These are phyloP conservation scores for Eimeria brunetti DNA, from an alignment of 169 alveolate species.

Conservation along the genomic window DNA sequence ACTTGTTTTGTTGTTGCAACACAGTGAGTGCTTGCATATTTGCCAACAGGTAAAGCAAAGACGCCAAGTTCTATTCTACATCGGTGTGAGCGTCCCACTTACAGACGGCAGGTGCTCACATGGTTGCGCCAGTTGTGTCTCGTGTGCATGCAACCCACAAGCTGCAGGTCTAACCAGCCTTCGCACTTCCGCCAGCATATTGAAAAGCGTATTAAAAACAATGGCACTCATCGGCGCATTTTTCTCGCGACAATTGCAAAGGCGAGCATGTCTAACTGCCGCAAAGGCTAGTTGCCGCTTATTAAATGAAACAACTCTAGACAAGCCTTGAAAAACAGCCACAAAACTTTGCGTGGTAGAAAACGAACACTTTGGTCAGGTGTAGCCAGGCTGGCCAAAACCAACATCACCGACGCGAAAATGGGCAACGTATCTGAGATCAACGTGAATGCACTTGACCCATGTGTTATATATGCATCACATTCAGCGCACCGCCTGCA, in stretches of 20 bases:
- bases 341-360: neutral
- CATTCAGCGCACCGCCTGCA: neutral
- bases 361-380: no score
- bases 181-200: neutral
- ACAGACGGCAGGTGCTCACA: neutral
- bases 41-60: no score
- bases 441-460: neutral
- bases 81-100: neutral
- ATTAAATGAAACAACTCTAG: no score
- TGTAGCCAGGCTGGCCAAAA: neutral
- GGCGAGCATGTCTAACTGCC: neutral
- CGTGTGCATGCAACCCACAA: neutral
- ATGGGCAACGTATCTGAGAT: neutral
- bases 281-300: neutral
- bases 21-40: neutral
- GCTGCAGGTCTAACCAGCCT: neutral
- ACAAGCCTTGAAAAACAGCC: neutral
- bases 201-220: no score
- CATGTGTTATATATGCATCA: neutral
- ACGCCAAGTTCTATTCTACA: neutral
- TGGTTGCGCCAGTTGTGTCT: neutral
- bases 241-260: neutral
- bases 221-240: neutral
- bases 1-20: neutral
- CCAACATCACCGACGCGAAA: neutral